Evolutionary conservation across 805 yeast genomes (phyloP).

Genomic region (Ogataea sp.): DNA sequence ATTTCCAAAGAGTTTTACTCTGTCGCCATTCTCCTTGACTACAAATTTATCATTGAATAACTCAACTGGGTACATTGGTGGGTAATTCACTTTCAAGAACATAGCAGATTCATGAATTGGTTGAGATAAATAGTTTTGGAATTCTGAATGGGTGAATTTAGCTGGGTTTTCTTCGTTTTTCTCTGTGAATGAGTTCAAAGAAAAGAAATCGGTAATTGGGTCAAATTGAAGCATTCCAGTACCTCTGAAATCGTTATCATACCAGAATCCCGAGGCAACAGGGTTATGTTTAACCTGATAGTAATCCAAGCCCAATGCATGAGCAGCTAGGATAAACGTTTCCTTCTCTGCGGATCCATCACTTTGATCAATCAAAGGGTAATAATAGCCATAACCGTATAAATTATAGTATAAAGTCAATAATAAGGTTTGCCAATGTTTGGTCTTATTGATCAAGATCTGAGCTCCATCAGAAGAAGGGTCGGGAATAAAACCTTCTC

Average conservation of each 20-base stretch:
- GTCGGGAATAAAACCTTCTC: conserved; percentile 40
- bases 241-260: conserved; percentile 29
- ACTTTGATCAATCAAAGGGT: conserved; percentile 32
- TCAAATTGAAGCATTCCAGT: conserved; percentile 49
- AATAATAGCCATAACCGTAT: conserved; percentile 34
- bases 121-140: conserved; percentile 11
- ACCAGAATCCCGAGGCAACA: conserved; percentile 41
- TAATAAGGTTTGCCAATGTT: conserved; percentile 38
- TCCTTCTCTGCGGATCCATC: conserved; percentile 38
- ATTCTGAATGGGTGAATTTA: conserved; percentile 9
- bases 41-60: conserved; percentile 16
- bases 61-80: conserved; percentile 24
- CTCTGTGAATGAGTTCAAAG: conserved; percentile 15
- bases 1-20: conserved; percentile 18
- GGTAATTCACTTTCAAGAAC: conserved; percentile 25
- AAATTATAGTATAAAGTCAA: conserved; percentile 42
- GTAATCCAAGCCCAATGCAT: conserved; percentile 29
- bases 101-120: conserved; percentile 19
- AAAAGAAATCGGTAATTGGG: conserved; percentile 33
- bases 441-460: conserved; percentile 36
- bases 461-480: conserved; percentile 45
- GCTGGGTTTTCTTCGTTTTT: conserved; percentile 14
- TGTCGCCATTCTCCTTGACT: conserved; percentile 24
- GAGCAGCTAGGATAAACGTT: conserved; percentile 44
- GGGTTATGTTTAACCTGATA: conserved; percentile 40